Evolutionary conservation across 1,139 yeast genomes (phyloP).

Genomic region (Yamadazyma trypodendri): DNA sequence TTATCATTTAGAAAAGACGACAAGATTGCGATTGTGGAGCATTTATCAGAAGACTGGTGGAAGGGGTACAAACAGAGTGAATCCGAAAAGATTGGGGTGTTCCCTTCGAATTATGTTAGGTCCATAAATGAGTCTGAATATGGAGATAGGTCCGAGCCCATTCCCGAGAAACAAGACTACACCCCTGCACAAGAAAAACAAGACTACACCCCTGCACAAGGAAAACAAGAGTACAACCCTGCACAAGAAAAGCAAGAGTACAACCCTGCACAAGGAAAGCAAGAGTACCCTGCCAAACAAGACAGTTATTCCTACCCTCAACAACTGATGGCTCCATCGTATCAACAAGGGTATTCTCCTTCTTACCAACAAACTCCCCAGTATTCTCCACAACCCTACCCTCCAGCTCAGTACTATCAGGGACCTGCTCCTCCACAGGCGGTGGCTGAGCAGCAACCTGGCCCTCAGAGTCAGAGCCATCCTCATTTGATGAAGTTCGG

Average conservation of each 20-base stretch:
- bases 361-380: constrained; percentile 6
- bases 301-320: constrained; percentile 10
- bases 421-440: constrained; percentile 24
- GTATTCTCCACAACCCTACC: constrained; percentile 23
- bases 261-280: constrained; percentile 11
- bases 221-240: constrained; percentile 11
- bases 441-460: constrained; percentile 16
- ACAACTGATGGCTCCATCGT: constrained; percentile 8
- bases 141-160: constrained; percentile 12
- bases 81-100: constrained; percentile 67
- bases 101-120: constrained; percentile 84
- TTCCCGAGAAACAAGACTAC: constrained; percentile 21
- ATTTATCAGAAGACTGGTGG: constrained; percentile 89
- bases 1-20: constrained; percentile 65
- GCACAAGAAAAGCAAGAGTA: constrained; percentile 9
- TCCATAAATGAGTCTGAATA: constrained; percentile 40
- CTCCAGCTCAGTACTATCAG: constrained; percentile 48
- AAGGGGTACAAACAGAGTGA: constrained; percentile 56
- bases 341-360: constrained; percentile 8
- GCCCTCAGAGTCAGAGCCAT: constrained; percentile 23
- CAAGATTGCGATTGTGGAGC: constrained; percentile 66
- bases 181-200: constrained; percentile 10
- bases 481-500: constrained; percentile 67
- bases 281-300: constrained; percentile 7
- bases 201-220: constrained; percentile 11